Percentiles rank a stretch among this genome's conserved stretches.
Evolutionary conservation across 495 filamentous ascomycete species (phyloP).

Genomic region (Bacidia rubella): DNA sequence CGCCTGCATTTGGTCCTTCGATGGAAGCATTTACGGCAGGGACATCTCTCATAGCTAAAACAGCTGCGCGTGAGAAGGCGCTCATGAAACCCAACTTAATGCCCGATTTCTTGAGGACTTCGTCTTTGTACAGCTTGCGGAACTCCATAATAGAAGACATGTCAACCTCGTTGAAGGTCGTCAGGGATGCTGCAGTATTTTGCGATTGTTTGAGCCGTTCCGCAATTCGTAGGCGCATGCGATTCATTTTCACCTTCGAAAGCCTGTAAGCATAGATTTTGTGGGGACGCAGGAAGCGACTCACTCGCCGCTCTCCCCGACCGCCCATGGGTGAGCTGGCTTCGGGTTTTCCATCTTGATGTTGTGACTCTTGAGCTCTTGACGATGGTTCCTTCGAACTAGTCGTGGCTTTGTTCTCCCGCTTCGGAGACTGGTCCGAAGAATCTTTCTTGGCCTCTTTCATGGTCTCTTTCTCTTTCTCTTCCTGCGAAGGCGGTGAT

Average conservation of each 20-base stretch:
- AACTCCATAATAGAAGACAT: constrained; percentile 98
- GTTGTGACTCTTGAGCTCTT: constrained; percentile 21
- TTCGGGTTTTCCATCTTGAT: constrained; percentile 20
- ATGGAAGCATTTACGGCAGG: constrained; percentile 97
- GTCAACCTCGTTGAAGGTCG: constrained; percentile 98
- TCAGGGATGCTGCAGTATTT: constrained; percentile 93
- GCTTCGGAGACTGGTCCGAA: constrained; percentile 32
- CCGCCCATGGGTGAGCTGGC: constrained; percentile 42
- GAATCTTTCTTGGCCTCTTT: constrained; percentile 26
- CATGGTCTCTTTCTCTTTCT: constrained; percentile 30
- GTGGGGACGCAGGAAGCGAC: constrained; percentile 20
- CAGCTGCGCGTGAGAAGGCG: constrained; percentile 82
- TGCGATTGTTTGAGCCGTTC: constrained; percentile 98
- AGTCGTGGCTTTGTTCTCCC: constrained; percentile 24
- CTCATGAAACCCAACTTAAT: constrained; percentile 99
- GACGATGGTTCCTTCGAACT: constrained; percentile 19
- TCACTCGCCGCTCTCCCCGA: constrained; percentile 80
- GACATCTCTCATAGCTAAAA: constrained; percentile 86
- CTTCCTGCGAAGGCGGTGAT: constrained; percentile 22
- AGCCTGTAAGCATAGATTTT: constrained; percentile 1
- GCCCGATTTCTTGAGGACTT: constrained; percentile 86
- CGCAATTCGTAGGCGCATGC: constrained; percentile 92
- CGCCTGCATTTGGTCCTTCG: constrained; percentile 84
- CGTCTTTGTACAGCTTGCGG: constrained; percentile 92
- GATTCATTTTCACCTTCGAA: constrained; percentile 87